Evolutionary conservation across 148 eudicot genomes (phyloP).

Genomic region (Cornus florida): DNA sequence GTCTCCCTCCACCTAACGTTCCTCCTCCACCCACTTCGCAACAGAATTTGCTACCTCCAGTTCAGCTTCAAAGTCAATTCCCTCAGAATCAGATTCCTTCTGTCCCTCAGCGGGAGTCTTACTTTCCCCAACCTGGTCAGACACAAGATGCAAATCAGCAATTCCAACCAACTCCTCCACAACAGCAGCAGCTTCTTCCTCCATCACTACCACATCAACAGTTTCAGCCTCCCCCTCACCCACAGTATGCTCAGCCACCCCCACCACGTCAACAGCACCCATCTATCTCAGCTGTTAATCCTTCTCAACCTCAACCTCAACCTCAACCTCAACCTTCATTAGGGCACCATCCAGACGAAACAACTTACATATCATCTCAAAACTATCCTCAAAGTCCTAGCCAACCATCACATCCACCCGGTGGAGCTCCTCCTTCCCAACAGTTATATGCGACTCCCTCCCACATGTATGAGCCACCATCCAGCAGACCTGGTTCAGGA

Average conservation of each 20-base stretch:
- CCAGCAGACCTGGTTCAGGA: slow-evolving; percentile 54
- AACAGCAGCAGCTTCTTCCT: slow-evolving; percentile 28
- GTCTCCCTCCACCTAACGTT: slow-evolving; percentile 24
- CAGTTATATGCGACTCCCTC: slow-evolving; percentile 55
- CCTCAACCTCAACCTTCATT: slow-evolving; percentile 17
- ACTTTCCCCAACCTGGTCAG: slow-evolving; percentile 50
- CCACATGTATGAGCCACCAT: slow-evolving; percentile 58
- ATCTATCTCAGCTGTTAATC: slow-evolving; percentile 34
- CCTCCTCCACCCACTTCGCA: slow-evolving; percentile 44
- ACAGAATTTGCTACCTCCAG: slow-evolving; percentile 37
- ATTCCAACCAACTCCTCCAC: slow-evolving; percentile 61
- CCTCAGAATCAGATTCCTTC: slow-evolving; percentile 43
- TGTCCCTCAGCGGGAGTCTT: slow-evolving; percentile 55
- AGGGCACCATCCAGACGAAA: slow-evolving; percentile 62
- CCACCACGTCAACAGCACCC: slow-evolving; percentile 55
- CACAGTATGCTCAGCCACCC: slow-evolving; percentile 43
- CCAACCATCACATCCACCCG: slow-evolving; percentile 44
- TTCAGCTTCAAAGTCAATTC: slow-evolving; percentile 46
- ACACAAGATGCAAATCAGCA: slow-evolving; percentile 51
- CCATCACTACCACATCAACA: slow-evolving; percentile 48
- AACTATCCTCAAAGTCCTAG: slow-evolving; percentile 42
- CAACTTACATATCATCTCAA: slow-evolving; percentile 45
- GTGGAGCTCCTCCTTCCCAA: slow-evolving; percentile 52
- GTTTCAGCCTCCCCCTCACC: slow-evolving; percentile 34
- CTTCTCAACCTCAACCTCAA: slow-evolving; percentile 24